Percentiles rank a stretch among this genome's conserved stretches.
These are phyloP conservation scores for Camelina hispida DNA, from an alignment of 345 rosid genomes.

Conservation along the genomic window DNA sequence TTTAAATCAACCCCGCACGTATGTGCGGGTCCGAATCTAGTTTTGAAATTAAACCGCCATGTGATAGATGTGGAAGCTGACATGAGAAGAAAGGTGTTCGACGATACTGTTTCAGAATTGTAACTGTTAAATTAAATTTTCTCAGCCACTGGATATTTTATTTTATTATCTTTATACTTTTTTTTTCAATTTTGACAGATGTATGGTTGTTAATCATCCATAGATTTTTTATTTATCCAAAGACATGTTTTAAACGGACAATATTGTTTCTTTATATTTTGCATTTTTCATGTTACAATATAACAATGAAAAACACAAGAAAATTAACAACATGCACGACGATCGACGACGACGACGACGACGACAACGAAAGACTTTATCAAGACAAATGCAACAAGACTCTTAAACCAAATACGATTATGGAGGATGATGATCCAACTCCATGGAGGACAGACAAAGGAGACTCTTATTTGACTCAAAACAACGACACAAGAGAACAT, in stretches of 20 bases:
- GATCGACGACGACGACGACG: background rate
- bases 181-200: background rate
- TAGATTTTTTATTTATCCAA: background rate
- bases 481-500: background rate
- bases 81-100: no score
- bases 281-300: background rate
- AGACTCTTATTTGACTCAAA: no score
- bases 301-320: background rate
- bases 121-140: slow-evolving; percentile 34
- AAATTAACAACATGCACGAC: background rate
- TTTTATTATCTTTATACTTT: background rate
- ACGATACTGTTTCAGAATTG: no score
- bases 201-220: slow-evolving; percentile 20
- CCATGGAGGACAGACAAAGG: no score
- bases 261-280: background rate
- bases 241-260: background rate
- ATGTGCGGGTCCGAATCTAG: no score
- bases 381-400: background rate
- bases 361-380: background rate
- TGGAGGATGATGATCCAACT: no score
- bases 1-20: no score
- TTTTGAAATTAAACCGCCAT: no score
- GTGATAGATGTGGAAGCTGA: no score
- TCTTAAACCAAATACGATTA: background rate
- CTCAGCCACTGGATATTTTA: slow-evolving; percentile 24